Conservation (phyloP, 208 protist species). For the Trichomonas vaginalis region DNA sequence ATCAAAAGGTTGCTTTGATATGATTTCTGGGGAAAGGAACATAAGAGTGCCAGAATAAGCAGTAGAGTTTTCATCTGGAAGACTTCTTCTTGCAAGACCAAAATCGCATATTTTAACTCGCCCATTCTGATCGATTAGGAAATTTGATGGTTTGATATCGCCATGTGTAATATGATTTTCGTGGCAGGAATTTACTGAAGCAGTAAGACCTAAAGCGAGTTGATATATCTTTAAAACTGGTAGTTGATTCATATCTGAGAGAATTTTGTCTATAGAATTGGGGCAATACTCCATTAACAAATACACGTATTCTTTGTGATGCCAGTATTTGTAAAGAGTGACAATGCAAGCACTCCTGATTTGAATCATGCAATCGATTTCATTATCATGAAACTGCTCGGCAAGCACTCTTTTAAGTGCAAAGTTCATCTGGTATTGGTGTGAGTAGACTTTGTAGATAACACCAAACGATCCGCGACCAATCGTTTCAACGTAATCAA, state of each 20-base stretch:
- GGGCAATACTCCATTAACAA: background rate
- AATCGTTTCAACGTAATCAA: background rate
- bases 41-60: background rate
- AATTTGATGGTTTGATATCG: background rate
- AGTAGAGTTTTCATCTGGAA: background rate
- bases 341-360: background rate
- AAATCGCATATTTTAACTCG: background rate
- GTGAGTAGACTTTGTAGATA: background rate
- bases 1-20: background rate
- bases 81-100: background rate
- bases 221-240: background rate
- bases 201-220: background rate
- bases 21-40: background rate
- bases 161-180: background rate
- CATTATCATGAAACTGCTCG: background rate
- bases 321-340: background rate
- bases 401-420: background rate
- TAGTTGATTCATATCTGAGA: background rate
- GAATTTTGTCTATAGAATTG: background rate
- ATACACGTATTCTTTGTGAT: background rate
- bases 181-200: background rate
- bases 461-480: background rate
- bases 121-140: background rate
- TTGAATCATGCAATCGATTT: background rate
- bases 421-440: background rate